Evolutionary conservation across 1,139 yeast species (phyloP), one percentile per base, ranked within the genome.

Genomic region (Debaryomycetaceae sp.): DNA sequence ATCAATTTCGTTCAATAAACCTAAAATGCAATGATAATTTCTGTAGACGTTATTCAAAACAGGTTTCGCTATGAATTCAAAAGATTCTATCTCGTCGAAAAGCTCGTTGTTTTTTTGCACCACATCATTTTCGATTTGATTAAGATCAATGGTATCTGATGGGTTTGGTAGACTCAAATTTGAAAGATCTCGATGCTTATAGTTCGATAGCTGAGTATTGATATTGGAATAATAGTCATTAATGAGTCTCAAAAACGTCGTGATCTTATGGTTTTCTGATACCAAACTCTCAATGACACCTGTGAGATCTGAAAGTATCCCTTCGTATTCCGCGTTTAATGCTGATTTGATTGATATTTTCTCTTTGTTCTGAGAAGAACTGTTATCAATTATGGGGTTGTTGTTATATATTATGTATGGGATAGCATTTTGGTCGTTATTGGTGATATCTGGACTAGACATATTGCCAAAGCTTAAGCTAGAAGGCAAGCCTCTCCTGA

Each of bases 241-340:
- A 9, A 73, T 48, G 20, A 57, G 56, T 17, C 63, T 59, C 7
- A 72, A 51, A 40, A 75, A 67, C 36, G 59, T 59, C 1, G 73
- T 58, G 41, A 67, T 70, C 48, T 67, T 64, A 40, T 62, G 64
- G 51, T 75, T 76, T 49, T 76, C 78, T 7, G 57, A 49, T 22
- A 74, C 63, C 38, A 76, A 58, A 41, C 66, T 67, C 41, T 72
- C 73, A 9, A 76, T 66, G 6, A 75, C 58, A 4, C 63, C 65
- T 0, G 74, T 66, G 41, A 76, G 53, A 41, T 73, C 72, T 0
- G 63, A 54, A 22, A 74, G 67, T 42, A 72, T 65, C 6, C 58
- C 58, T 42, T 72, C 75, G 50, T 70, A 60, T 50, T 76, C 77
- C 7, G 58, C 51, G 42, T 62, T 65, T 5, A 73, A 44, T 1